Base-by-base conservation (phyloP, 1,284 basidiomycete species). In the Ustilago lituana region DNA sequence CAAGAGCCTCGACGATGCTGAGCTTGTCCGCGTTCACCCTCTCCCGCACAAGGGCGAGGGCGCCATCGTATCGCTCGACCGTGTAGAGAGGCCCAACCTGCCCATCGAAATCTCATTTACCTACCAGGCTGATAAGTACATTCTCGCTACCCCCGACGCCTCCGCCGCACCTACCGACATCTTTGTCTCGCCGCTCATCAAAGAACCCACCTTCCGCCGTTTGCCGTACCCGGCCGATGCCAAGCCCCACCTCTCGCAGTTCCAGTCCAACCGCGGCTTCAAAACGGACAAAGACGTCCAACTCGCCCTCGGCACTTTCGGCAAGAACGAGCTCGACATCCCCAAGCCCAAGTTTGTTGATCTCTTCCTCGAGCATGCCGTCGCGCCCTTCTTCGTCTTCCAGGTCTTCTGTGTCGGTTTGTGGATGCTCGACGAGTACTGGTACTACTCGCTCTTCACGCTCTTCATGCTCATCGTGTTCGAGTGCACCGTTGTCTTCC, bases 81-180 rank as follows among this genome's bases (percentile, higher is more conserved):
- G 85, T 55, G 83, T 85, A 36, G 37, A 83, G 76, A 35, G 62
- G 20, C 51, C 68, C 39, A 58, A 73, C 44, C 54, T 76, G 35
- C 68, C 71, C 36, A 22, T 84, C 86, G 47, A 88, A 89, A 91
- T 91, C 82, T 91, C 90, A 15, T 98, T 99, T 86, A 90, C 87
- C 82, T 98, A 98, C 83, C 94, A 98, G 83, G 89, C 91, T 52
- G 95, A 99, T 84, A 94, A 92, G 45, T 98, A 97, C 82, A 88
- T 92, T 53, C 88, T 91, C 43, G 85, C 87, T 38, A 85, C 87
- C 12, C 79, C 79, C 5, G 78, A 81, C 52, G 53, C 75, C 6
- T 57, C 59, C n/a, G 79, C 80, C 20, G 55, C 76, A 4, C 45
- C 69, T 20, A 74, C 76, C 23, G 68, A 73, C 36, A 73, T 80